Base-by-base conservation (phyloP, 768 basidiomycete genomes). In the Sarcodon sp. region DNA sequence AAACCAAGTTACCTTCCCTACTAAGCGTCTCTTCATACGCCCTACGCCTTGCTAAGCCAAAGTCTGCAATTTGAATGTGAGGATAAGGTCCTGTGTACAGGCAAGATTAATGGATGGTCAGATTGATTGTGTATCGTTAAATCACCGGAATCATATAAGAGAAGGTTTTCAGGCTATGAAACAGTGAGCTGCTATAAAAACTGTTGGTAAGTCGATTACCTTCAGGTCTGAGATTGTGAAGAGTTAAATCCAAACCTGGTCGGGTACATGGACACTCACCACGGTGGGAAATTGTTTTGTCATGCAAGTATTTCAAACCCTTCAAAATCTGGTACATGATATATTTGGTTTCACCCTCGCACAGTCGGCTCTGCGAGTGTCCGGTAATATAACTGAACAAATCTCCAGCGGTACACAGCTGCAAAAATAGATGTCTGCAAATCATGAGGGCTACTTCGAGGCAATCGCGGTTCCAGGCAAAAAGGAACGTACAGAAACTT, bases 401-500 rank as follows among this genome's bases (percentile, higher is more conserved):
- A 57, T 90, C 87, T 18, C 87, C 87, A 8, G 87, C 87, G 0
- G 87, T 88, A 55, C 84, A 88, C 7, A 90, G 69, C 61, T 90
- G 82, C 33, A 90, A 77, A 63, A 90, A 88, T 38, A 90, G 85
- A 60, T 88, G 82, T 31, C 82, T 85, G 47, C 3, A 53, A 33
- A 39, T 32, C 33, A 36, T 18, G 46, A 47, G 16, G 35, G 36
- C 2, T 27, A 27, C 21, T 27, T 4, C 21, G 21, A 4, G 3
- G 43, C 10, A 51, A 18, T 43, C 35, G 44, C 35, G 35, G 15
- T 13, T 13, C 33, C 9, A 21, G 35, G 33, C 35, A 43, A 46
- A 36, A 47, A 21, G 10, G 10, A 15, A 46, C 56, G 11, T 43
- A 60, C 61, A 59, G 34, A 46, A 59, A 59, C 33, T 36, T 56